Conservation (phyloP, 805 yeast species). For the Zygoascus tannicola region DNA sequence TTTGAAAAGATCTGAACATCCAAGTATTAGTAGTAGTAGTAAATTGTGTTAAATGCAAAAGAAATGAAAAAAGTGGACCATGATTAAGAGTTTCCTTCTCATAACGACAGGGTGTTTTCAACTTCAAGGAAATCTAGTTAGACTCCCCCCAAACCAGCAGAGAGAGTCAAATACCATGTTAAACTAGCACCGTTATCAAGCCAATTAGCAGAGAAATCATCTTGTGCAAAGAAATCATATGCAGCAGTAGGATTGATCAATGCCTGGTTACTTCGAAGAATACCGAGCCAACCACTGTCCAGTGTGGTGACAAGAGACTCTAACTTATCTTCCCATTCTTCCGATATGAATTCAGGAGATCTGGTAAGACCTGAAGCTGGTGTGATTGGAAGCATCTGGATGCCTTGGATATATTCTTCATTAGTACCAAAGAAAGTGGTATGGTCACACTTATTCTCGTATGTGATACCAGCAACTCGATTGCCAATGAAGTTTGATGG, state of each 20-base stretch:
- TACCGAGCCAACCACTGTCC: slow-evolving; percentile 52
- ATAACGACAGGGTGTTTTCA: too few relatives aligned
- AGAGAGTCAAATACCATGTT: slow-evolving; percentile 77
- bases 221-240: slow-evolving; percentile 49
- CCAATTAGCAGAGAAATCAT: slow-evolving; percentile 42
- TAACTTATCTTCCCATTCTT: slow-evolving; percentile 54
- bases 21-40: neutral
- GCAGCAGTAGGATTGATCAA: slow-evolving; percentile 57
- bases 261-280: slow-evolving; percentile 64
- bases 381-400: slow-evolving; percentile 70
- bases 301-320: slow-evolving; percentile 38
- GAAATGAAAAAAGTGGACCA: too few relatives aligned
- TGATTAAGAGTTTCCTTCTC: too few relatives aligned
- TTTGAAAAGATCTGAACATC: neutral
- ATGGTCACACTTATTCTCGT: slow-evolving; percentile 66
- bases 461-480: slow-evolving; percentile 67
- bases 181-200: slow-evolving; percentile 80
- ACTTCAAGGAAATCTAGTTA: too few relatives aligned
- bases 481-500: slow-evolving; percentile 49
- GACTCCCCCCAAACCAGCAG: slow-evolving; percentile 34
- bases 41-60: neutral
- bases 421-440: slow-evolving; percentile 64
- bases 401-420: slow-evolving; percentile 65
- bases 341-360: slow-evolving; percentile 37
- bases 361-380: slow-evolving; percentile 52